Base-by-base conservation (phyloP, 805 yeast genomes). In the Pichia scutulata region DNA sequence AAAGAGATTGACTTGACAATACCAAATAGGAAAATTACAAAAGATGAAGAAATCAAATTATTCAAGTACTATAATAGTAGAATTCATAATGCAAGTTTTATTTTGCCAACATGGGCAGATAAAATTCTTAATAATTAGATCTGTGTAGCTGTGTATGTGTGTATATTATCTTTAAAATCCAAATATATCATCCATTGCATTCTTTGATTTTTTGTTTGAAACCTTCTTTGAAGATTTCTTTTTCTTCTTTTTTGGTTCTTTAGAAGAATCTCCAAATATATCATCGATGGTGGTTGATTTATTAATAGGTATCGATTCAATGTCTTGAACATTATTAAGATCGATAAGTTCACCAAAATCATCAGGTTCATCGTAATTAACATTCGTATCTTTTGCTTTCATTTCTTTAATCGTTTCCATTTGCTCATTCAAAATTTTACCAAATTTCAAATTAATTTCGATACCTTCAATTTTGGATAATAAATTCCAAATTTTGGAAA, bases 61-160 rank as follows among this genome's bases (percentile, higher is more conserved):
- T 76, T 84, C 67, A 74, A 69, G 59, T 88, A 88, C 66, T 88
- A 88, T 70, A 84, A 77, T 60, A 61, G 74, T 26, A 70, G 69
- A 41, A 79, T 88, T 42, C 96, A 88, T 68, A 67, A 70, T 52
- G 81, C 90, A 4, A 76, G 92, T 43, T 88, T 86, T 63, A 78
- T 87, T 26, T 69, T 88, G 50, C 96, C 96, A 25, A 80, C 80
- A 40, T 86, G 92, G 89, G 95, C 93, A 3, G 58, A 63, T 26
- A 48, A 52, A 13, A 52, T 60, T 19, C 52, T 65, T 33, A 57
- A 61, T 49, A 56, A 53, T 33, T 33, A n/a, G 39, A 21, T 41
- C 23, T 44, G 23, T 24, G n/a, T 22, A 37, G 2, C 9, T 25
- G 10, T 39, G 24, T 43, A 7, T 19, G 16, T 30, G 23, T 22